Conservation (phyloP, 805 yeast species). For the Jamesozyma piceae region DNA sequence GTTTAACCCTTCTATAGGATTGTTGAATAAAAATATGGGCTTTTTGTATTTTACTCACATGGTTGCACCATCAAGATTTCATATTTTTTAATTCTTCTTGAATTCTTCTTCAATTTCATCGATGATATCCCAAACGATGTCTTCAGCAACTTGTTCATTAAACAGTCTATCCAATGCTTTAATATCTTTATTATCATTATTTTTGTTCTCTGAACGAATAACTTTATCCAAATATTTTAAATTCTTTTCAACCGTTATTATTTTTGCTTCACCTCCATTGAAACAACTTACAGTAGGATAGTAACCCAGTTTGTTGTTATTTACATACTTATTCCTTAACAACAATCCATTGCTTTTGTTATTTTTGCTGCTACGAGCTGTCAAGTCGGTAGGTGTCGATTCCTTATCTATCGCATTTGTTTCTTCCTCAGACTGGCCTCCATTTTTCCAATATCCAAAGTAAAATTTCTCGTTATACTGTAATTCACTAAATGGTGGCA, state of each 20-base stretch:
- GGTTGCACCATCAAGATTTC: no score
- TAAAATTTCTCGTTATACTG: constrained; percentile 34
- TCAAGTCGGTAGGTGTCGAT: background rate
- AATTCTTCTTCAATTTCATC: constrained; percentile 66
- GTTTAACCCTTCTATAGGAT: no score
- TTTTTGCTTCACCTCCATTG: constrained; percentile 62
- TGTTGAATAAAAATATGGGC: no score
- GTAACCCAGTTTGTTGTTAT: constrained; percentile 84
- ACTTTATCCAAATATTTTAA: constrained; percentile 33
- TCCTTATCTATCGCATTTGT: constrained; percentile 8
- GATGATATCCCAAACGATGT: constrained; percentile 69
- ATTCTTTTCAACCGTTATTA: constrained; percentile 56
- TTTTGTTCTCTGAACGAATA: constrained; percentile 16
- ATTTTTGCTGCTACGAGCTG: background rate
- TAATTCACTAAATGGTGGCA: constrained; percentile 66
- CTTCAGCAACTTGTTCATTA: constrained; percentile 66
- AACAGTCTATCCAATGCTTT: constrained; percentile 52
- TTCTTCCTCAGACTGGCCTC: constrained; percentile 7
- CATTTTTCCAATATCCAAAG: constrained; percentile 26
- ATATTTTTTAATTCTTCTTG: no score
- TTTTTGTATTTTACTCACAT: no score
- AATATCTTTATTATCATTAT: constrained; percentile 21
- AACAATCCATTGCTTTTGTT: constrained; percentile 11
- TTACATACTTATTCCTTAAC: constrained; percentile 36
- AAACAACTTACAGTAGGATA: constrained; percentile 84